Percentiles rank a stretch among this genome's conserved stretches.
Conservation (phyloP, 345 rosid genomes). For the Sonneratia caseolaris region DNA sequence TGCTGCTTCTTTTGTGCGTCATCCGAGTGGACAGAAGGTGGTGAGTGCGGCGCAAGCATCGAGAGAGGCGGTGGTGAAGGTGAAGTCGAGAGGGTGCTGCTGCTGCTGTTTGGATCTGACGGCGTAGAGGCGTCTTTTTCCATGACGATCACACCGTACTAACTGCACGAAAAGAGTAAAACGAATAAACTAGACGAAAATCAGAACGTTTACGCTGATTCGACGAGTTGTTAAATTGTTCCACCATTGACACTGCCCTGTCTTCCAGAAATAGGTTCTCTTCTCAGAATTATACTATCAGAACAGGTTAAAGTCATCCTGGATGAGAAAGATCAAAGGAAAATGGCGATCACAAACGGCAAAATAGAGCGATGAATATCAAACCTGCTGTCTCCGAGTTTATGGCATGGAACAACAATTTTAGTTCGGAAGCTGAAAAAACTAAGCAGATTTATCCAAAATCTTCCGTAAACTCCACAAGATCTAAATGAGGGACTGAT, state of each 20-base stretch:
- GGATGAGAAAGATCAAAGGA: neutral
- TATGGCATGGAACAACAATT: too few species aligned
- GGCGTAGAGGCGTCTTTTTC: neutral
- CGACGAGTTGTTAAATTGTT: neutral
- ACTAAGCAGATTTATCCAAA: too few species aligned
- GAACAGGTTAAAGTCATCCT: neutral
- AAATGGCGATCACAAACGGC: neutral
- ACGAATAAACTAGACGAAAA: neutral
- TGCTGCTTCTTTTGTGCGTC: slow-evolving; percentile 5
- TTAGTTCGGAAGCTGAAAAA: too few species aligned
- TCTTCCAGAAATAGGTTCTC: too few species aligned
- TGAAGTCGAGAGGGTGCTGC: neutral
- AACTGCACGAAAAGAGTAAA: neutral
- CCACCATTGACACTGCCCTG: neutral
- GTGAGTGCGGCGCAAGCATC: slow-evolving; percentile 17
- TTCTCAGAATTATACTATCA: neutral
- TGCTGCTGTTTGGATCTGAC: neutral
- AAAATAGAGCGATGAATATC: too few species aligned
- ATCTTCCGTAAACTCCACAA: too few species aligned
- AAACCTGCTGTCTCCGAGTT: too few species aligned
- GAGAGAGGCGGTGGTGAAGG: slow-evolving; percentile 12
- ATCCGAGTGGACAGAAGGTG: slow-evolving; percentile 13
- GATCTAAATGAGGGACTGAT: too few species aligned
- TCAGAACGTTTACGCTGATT: neutral
- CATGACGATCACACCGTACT: neutral